Evolutionary conservation across 1,284 basidiomycete species (phyloP).

Genomic region (Clitocybe nebularis): DNA sequence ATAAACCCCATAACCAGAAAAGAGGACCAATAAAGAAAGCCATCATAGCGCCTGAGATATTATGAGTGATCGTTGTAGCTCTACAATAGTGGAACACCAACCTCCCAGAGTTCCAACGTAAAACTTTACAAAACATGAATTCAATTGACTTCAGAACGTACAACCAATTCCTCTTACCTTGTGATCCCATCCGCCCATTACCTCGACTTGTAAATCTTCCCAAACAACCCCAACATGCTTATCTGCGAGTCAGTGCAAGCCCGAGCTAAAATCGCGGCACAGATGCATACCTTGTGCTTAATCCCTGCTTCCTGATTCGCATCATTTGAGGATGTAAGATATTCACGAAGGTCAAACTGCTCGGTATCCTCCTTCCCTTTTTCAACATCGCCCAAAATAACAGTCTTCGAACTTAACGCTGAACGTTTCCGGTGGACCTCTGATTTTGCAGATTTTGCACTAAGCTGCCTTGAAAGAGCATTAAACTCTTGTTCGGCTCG

Average conservation of each 20-base stretch:
- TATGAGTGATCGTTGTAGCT: constrained; percentile 4
- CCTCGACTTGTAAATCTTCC: constrained; percentile 72
- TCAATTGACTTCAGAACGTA: too few species aligned
- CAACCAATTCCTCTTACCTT: too few species aligned
- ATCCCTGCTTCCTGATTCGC: constrained; percentile 70
- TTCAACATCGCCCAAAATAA: constrained; percentile 28
- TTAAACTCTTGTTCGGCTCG: constrained; percentile 42
- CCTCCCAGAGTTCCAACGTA: constrained; percentile 65
- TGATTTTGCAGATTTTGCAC: constrained; percentile 25
- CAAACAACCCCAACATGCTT: constrained; percentile 77
- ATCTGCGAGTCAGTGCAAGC: neutral
- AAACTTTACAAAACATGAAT: too few species aligned
- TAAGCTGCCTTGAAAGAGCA: constrained; percentile 39
- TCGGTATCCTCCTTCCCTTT: constrained; percentile 35
- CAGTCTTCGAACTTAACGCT: constrained; percentile 14
- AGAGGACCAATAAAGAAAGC: constrained; percentile 56
- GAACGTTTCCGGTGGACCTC: constrained; percentile 13
- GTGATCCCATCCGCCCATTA: constrained; percentile 55
- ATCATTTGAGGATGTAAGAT: constrained; percentile 67
- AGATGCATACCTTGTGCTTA: constrained; percentile 59
- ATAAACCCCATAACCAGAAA: constrained; percentile 41
- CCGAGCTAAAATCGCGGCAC: too few species aligned
- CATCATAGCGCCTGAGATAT: constrained; percentile 52
- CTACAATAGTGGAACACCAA: constrained; percentile 20
- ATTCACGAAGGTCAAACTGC: constrained; percentile 71